phyloP scores from a whole-genome alignment of 768 basidiomycete genomes.

The Mycena olivaceomarginata region DNA sequence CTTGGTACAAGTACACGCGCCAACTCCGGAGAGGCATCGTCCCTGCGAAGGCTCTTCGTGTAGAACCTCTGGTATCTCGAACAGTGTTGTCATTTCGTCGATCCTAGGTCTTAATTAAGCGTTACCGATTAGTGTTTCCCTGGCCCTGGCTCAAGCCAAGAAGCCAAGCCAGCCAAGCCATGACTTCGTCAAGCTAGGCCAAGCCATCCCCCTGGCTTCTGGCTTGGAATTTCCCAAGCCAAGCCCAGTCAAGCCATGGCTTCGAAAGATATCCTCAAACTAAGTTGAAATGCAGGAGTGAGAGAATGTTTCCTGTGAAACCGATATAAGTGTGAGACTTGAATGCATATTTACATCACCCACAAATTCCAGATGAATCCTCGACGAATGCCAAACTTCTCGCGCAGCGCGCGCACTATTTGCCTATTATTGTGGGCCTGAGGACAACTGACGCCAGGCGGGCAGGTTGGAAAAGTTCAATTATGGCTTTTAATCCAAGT shows the following conservation, averaged over 20 bases:
- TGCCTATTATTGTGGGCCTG: too few species aligned
- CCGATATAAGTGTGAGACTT: constrained; percentile 1
- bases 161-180: constrained; percentile 8
- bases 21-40: too few species aligned
- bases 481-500: background rate
- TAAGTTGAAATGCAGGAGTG: background rate
- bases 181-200: constrained; percentile 12
- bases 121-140: constrained; percentile 7
- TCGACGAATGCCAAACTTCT: background rate
- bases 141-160: background rate
- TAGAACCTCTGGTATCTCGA: too few species aligned
- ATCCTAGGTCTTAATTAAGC: too few species aligned
- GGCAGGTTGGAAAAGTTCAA: background rate
- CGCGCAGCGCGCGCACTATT: background rate
- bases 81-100: too few species aligned
- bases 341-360: constrained; percentile 11
- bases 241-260: constrained; percentile 25
- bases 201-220: constrained; percentile 9
- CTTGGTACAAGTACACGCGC: too few species aligned
- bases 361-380: constrained; percentile 4
- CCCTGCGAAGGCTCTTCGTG: too few species aligned
- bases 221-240: constrained; percentile 1
- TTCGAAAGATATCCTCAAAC: background rate
- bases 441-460: background rate
- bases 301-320: background rate